A percentile compares a stretch with the other conserved stretches of the same genome.
phyloP scores from a whole-genome alignment of 129 eudicot species.

The Flaveria trinervia region DNA sequence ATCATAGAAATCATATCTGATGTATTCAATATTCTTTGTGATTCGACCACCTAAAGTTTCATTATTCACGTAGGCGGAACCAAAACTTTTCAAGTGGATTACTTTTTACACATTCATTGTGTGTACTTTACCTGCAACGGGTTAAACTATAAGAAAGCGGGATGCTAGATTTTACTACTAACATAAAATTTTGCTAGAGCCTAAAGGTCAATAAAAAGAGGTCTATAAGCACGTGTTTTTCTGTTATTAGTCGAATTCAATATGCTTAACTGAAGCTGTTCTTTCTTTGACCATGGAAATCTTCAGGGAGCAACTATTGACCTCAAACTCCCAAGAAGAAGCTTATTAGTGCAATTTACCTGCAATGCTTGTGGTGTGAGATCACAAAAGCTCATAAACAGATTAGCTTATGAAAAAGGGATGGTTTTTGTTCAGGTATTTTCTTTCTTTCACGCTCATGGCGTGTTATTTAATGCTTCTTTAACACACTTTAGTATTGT shows the following conservation, averaged over 20 bases:
- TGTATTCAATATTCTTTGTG: too few relatives aligned
- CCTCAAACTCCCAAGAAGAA: constrained; percentile 86
- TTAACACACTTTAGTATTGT: neutral
- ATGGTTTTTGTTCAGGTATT: constrained; percentile 85
- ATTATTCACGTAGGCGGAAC: too few relatives aligned
- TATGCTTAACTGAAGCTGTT: constrained; percentile 10
- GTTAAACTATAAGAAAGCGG: too few relatives aligned
- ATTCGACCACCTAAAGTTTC: too few relatives aligned
- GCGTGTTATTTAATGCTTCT: neutral
- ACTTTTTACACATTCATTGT: too few relatives aligned
- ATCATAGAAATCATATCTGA: neutral
- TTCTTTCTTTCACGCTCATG: neutral
- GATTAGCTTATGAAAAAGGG: constrained; percentile 94
- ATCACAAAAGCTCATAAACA: constrained; percentile 72
- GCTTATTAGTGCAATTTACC: constrained; percentile 75
- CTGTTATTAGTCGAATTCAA: neutral
- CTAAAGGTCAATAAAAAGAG: neutral
- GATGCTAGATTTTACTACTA: too few relatives aligned
- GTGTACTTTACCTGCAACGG: too few relatives aligned
- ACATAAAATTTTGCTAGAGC: too few relatives aligned
- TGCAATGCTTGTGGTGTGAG: constrained; percentile 84
- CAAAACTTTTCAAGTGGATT: too few relatives aligned
- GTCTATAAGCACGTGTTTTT: neutral
- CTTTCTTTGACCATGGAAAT: constrained; percentile 9
- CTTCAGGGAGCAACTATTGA: constrained; percentile 68